Evolutionary conservation across 2,329 filamentous ascomycete genomes (phyloP), one percentile per base, ranked within the genome.

Genomic region (Colletotrichum liriopes): DNA sequence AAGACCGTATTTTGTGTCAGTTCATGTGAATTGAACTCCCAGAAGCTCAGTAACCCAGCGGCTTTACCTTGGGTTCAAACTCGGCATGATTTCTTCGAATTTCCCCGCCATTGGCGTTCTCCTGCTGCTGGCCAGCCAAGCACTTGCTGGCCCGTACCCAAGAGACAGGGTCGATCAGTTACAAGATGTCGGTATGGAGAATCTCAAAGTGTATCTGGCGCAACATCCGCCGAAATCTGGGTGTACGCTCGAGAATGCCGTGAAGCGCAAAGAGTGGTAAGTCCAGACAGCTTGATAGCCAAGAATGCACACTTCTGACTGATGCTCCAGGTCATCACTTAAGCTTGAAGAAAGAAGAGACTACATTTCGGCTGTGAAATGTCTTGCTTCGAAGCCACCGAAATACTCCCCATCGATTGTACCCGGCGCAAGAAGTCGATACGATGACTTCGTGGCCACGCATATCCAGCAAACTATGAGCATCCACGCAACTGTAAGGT

Each of bases 371-470:
- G 76, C 77, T 5, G 76, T 77, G 39, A 69, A 76, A 45, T 78
- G 77, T 41, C 73, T 78, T 1, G 72, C 75, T 43, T 55, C 29
- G 6, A 73, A 69, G 52, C 73, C 76, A 12, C 72, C 77, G 2
- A 64, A 65, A n/a, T 62, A 56, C 9, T 41, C 51, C 7, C 5
- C 51, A 5, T 16, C 29, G 14, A 29, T 26, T 1, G 74, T 72
- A 26, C 76, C 78, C 7, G 79, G 77, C n/a, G 78, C 78, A 1
- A 75, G 75, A 45, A 77, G 73, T 23, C 74, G 77, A 16, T 81
- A 78, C 58, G 80, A 81, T 67, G 80, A 81, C 72, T 80, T 81
- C 49, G 77, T 79, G 5, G 78, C 77, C 20, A 75, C 79, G 9
- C 78, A 81, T 43, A 79, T 81, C 55, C 77, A 81, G 68, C 77